Conservation (phyloP, 768 basidiomycete species). For the Psilocybe azurescens region DNA sequence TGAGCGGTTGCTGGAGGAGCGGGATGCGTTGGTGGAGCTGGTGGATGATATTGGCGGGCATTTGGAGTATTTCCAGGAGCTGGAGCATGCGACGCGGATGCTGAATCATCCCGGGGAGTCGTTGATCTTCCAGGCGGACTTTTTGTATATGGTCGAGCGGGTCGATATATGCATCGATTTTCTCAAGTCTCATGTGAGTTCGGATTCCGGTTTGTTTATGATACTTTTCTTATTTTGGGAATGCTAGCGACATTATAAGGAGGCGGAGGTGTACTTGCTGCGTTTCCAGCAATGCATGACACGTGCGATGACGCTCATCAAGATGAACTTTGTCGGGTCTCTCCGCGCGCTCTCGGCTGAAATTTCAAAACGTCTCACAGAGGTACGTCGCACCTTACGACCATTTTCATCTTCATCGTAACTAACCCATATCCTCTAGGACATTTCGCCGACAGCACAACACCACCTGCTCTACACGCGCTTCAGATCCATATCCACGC, state of each 20-base stretch:
- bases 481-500: conserved; percentile 73
- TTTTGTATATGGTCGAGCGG: conserved; percentile 94
- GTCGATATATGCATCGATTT: conserved; percentile 95
- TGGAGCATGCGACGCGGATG: conserved; percentile 92
- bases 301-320: conserved; percentile 96
- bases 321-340: conserved; percentile 93
- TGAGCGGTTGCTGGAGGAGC: conserved; percentile 86
- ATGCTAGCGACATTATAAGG: conserved; percentile 83
- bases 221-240: not conserved
- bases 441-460: conserved; percentile 80
- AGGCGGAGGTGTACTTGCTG: conserved; percentile 93
- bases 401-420: too few species aligned
- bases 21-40: conserved; percentile 80
- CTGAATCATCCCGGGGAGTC: conserved; percentile 94
- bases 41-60: conserved; percentile 84
- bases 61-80: conserved; percentile 92
- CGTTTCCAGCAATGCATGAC: conserved; percentile 99
- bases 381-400: conserved; percentile 36
- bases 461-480: conserved; percentile 90
- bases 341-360: conserved; percentile 81
- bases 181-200: conserved; percentile 81
- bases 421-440: conserved; percentile 17
- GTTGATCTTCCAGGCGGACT: conserved; percentile 88
- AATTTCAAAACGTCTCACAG: conserved; percentile 72
- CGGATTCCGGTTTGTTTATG: not conserved